Evolutionary conservation across 345 rosid genomes (phyloP), one percentile per base, ranked within the genome.

Genomic region (Triadica sebifera): DNA sequence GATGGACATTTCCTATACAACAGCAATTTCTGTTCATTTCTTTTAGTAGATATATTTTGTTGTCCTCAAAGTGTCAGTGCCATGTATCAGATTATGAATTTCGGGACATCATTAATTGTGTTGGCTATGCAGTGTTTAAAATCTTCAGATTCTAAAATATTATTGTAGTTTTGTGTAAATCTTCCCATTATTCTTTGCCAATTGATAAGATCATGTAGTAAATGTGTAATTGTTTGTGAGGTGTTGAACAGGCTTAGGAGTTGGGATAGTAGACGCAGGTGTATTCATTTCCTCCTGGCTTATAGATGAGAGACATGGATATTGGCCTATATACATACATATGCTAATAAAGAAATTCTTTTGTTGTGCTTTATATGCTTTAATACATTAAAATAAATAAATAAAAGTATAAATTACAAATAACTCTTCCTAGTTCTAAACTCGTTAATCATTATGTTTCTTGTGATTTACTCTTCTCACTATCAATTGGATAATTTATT

Each of bases 31-130:
- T 52, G 17, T 61, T 43, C 9, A 11, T 62, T 19, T 68, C 59
- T 58, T 66, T 59, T 46, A 50, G 52, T 47, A 41, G 68, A 49
- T 50, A 38, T 43, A 43, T 29, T 75, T 46, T 19, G 17, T 56
- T 67, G 43, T 61, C 39, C 52, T 50, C 67, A 1, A 43, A 38
- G 45, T 45, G 13, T 22, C 49, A 38, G 8, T 69, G 8, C 38
- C 60, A 38, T 19, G 1, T 41, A 51, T 64, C 51, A 39, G 22
- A 19, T 67, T 29, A 29, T 56, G 57, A 56, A 25, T 56, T 51
- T 66, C 45, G 47, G 65, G 34, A 53, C 34, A 29, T 29, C 24
- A 16, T 29, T n/a, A 29, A 47, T 41, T 55, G 34, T 29, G 34
- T 29, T 1, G 34, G 34, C 34, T 11, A 57, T 17, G 46, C 43